Base-by-base conservation (phyloP, 768 basidiomycete species). In the Termitomyces sp. region DNA sequence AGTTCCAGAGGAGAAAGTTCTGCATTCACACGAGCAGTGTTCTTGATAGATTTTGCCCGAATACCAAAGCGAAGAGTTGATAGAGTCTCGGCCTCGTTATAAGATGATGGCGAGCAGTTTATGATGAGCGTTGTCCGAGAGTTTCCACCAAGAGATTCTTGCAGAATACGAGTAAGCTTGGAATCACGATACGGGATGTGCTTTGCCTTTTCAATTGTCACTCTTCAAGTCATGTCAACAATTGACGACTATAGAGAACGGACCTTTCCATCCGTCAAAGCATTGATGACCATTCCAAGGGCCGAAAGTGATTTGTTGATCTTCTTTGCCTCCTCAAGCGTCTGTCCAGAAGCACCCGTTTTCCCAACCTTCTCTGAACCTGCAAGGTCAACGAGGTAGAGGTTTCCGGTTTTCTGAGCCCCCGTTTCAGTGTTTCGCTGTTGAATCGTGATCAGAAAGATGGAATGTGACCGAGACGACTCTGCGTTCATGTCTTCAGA, bases 11-110 rank as follows among this genome's bases (percentile, higher is more conserved):
- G 96, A 2, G 96, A 93, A 55, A 99, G 84, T 74, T 99, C 97
- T 57, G 95, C 94, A 74, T 99, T 99, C 78, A 99, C 93, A 50
- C 97, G 91, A 63, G 97, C 97, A 63, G 92, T 93, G 76, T 99
- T 99, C 92, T 98, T 98, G 86, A 99, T 99, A n/a, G 93, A 92
- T 77, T 99, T 99, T n/a, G 97, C 96, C 65, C 97, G 93, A 73
- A 98, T 98, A 81, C 97, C 97, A 74, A 99, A 99, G 28, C 97
- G 90, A n/a, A 99, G 85, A 4, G 97, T 99, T 3, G 90, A 91
- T 38, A 99, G 81, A 0, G 97, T 99, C 75, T 99, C 97, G 2
- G 92, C 81, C 73, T 98, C 97, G 70, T 99, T 99, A 79, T 95
- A 99, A 0, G 92, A 88, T 1, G 94, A 96, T 18, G 97, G 97